phyloP scores from a whole-genome alignment of 106 monocot species.

The Posidonia australis region DNA sequence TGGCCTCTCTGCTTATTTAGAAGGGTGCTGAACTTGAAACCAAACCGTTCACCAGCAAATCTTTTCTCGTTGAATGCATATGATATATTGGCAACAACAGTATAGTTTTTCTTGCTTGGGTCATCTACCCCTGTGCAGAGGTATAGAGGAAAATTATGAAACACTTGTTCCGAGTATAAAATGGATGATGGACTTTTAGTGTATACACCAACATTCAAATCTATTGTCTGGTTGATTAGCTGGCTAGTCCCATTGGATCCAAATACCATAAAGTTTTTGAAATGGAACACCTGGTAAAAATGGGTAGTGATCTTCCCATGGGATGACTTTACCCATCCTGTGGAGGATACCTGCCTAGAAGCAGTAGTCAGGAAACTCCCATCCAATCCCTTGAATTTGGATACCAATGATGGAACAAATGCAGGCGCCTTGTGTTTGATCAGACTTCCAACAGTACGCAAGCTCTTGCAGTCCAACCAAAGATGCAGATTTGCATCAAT shows the following conservation, averaged over 20 bases:
- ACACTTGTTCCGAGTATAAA: conserved; percentile 45
- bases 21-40: conserved; percentile 31
- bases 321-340: conserved; percentile 86
- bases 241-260: conserved; percentile 38
- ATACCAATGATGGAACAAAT: conserved; percentile 15
- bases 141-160: conserved; percentile 54
- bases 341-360: conserved; percentile 33
- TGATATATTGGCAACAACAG: conserved; percentile 31
- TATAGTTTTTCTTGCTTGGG: conserved; percentile 28
- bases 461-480: conserved; percentile 66
- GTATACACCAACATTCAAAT: conserved; percentile 33
- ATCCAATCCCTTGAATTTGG: conserved; percentile 54
- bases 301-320: conserved; percentile 75
- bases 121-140: conserved; percentile 33
- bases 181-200: conserved; percentile 27
- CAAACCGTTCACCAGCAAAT: conserved; percentile 34
- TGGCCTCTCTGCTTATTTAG: conserved; percentile 47
- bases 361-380: conserved; percentile 50
- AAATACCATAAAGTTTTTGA: conserved; percentile 45
- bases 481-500: conserved; percentile 93
- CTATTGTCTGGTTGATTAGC: conserved; percentile 68
- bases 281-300: conserved; percentile 50
- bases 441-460: conserved; percentile 33
- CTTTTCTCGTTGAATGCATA: conserved; percentile 56
- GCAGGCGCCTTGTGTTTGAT: conserved; percentile 38